phyloP scores from a whole-genome alignment of 805 yeast species.

The Cyberlindnera maritima region DNA sequence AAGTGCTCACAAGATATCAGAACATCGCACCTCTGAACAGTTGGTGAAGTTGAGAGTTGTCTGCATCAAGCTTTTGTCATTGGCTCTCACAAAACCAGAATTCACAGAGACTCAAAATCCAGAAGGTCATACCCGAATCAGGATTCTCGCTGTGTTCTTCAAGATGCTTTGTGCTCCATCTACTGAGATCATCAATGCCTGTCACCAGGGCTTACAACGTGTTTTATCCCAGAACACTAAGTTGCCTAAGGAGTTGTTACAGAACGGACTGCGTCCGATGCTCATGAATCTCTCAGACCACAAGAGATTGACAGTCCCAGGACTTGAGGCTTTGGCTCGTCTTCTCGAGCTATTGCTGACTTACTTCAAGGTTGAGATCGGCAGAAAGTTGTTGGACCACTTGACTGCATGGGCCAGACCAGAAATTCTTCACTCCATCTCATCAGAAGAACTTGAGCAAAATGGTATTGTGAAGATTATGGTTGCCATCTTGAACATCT shows the following conservation, averaged over 20 bases:
- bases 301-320: constrained; percentile 82
- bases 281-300: constrained; percentile 93
- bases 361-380: constrained; percentile 95
- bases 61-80: constrained; percentile 77
- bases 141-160: constrained; percentile 91
- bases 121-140: constrained; percentile 72
- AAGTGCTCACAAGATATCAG: constrained; percentile 80
- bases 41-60: constrained; percentile 84
- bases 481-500: constrained; percentile 85
- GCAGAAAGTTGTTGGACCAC: constrained; percentile 88
- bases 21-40: constrained; percentile 85
- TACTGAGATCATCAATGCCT: constrained; percentile 86
- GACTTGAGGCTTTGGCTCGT: constrained; percentile 87
- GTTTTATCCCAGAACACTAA: constrained; percentile 84
- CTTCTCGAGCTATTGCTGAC: constrained; percentile 83
- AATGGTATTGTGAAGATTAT: constrained; percentile 84
- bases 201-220: constrained; percentile 81
- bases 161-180: constrained; percentile 87
- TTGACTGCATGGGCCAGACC: constrained; percentile 95
- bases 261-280: constrained; percentile 93
- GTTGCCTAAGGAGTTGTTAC: constrained; percentile 91
- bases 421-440: constrained; percentile 65
- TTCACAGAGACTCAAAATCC: constrained; percentile 61
- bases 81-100: constrained; percentile 83
- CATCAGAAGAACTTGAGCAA: constrained; percentile 75